Base-by-base conservation (phyloP, 1,139 yeast species). In the Zygoascus hellenicus region DNA sequence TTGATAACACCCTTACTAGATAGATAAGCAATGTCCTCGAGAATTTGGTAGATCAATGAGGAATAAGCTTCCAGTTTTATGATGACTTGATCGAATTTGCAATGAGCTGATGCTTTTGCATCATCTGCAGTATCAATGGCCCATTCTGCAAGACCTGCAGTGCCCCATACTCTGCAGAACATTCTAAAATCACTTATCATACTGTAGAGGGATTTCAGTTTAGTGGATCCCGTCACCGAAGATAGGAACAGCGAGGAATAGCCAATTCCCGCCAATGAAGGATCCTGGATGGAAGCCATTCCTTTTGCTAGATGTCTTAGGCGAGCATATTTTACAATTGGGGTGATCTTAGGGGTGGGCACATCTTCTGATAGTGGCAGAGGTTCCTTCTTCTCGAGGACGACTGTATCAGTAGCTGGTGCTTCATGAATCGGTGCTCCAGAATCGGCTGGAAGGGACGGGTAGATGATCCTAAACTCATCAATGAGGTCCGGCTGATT, bases 11-110 rank as follows among this genome's bases (percentile, higher is more conserved):
- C 60, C 56, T 71, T 70, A 48, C 62, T 54, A 22, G 64, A 68
- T 38, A 70, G 56, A 48, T 68, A 70, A 1, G 74, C 75, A 19
- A 67, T 45, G 50, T 71, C 66, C 57, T 70, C 75, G 26, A 70
- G 57, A 0, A 69, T 58, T 53, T 71, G 75, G 60, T 68, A 70
- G 33, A 59, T 46, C 14, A 66, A 51, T 42, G 67, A 66, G 42
- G 67, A 60, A 15, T 61, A 55, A 2, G 69, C 70, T 55, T 70
- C 72, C 17, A 58, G 42, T 49, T 30, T 28, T 16, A 43, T 26
- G 11, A 38, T 17, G 30, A 31, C 13, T 35, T 43, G 42, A 33
- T 45, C 54, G 33, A 55, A 43, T 33, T 15, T 36, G 48, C 56
- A 58, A 15, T 52, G 49, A 31, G 41, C 29, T 40, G 50, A 51